Evolutionary conservation across 2,329 filamentous ascomycete species (phyloP), one percentile per base, ranked within the genome.

Genomic region (Chalaropsis ovoidea): DNA sequence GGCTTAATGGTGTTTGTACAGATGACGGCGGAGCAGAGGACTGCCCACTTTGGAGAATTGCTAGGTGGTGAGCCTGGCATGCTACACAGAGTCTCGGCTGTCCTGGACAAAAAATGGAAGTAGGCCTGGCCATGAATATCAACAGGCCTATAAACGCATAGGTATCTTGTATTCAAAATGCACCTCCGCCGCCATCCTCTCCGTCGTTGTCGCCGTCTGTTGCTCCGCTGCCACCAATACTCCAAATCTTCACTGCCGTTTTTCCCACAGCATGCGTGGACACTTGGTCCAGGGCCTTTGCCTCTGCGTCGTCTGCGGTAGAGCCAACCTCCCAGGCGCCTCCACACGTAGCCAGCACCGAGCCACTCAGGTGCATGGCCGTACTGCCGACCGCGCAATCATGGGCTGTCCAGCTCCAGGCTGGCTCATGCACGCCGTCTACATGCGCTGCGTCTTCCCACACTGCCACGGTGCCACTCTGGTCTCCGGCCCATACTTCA

Each of bases 401-500:
- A 66, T 81, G 78, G 0, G 77, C 77, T 22, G 74, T 70, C 79
- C 81, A 84, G n/a, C 72, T 71, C 81, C 81, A 84, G 0, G 76
- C 73, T 2, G 78, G 76, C 31, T 75, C 71, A 24, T 76, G 71
- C 6, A 75, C 73, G 17, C 82, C 82, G 56, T 76, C 77, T 2
- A 68, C 69, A 47, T 72, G 74, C 39, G 31, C 83, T 83, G 85
- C 79, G 11, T 77, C 76, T 54, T 86, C 81, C 80, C 82, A 87
- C 6, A 86, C 79, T 56, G 77, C 76, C n/a, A 85, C 80, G 2
- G 73, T 71, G 1, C 85, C 84, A 68, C 79, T 75, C 54, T 77
- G 76, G 0, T 80, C 78, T 1, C 84, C 85, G 5, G 81, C 81
- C 84, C 84, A 87, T 58, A 86, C 77, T 71, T 87, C 85, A 68